Conservation (phyloP, 2,329 filamentous ascomycete genomes). For the Alternaria solani region DNA sequence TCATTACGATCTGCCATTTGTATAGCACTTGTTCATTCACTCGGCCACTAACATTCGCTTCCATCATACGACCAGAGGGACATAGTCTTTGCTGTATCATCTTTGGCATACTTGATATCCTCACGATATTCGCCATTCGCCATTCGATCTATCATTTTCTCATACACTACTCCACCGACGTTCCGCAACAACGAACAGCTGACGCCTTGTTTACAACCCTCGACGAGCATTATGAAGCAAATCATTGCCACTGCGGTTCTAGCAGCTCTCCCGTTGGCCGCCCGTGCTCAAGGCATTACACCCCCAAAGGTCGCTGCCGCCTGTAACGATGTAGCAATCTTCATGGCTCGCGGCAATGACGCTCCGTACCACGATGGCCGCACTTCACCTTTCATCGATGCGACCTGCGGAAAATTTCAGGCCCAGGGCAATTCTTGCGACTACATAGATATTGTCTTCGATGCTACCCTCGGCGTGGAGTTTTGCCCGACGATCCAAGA, state of each 20-base stretch:
- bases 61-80: constrained; percentile 1
- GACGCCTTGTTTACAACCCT: constrained; percentile 4
- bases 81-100: constrained; percentile 5
- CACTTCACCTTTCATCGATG: constrained; percentile 11
- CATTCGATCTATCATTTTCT: neutral
- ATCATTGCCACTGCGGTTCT: constrained; percentile 15
- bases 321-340: constrained; percentile 15
- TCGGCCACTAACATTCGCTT: constrained; percentile 10
- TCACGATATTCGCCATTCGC: constrained; percentile 5
- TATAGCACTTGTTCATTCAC: constrained; percentile 13
- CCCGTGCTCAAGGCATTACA: constrained; percentile 8
- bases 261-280: constrained; percentile 10
- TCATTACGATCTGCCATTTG: neutral
- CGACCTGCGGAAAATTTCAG: constrained; percentile 10
- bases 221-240: constrained; percentile 7
- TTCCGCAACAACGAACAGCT: neutral
- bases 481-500: constrained; percentile 14
- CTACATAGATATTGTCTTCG: constrained; percentile 14
- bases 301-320: constrained; percentile 10
- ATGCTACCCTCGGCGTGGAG: constrained; percentile 7
- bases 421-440: constrained; percentile 14
- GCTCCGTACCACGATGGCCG: constrained; percentile 13
- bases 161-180: neutral
- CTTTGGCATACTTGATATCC: constrained; percentile 6
- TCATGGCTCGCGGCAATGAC: constrained; percentile 16